These are phyloP conservation scores for Blumeria graminis DNA, from an alignment of 2,329 filamentous ascomycete genomes.

Conservation along the genomic window DNA sequence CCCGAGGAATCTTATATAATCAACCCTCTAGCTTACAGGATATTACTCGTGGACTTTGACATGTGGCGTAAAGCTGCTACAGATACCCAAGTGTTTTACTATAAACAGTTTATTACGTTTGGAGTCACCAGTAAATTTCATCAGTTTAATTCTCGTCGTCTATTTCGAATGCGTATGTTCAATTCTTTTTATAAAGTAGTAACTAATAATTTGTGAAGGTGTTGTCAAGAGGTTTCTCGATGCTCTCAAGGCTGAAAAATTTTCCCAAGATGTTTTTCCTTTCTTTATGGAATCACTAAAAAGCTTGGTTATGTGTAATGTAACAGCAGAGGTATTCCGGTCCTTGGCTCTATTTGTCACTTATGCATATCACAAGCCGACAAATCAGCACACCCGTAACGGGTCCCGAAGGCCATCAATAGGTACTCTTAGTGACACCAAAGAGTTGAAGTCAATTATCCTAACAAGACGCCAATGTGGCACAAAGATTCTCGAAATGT, in stretches of 20 bases:
- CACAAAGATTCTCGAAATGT: conserved; percentile 50
- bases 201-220: conserved; percentile 24
- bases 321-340: conserved; percentile 64
- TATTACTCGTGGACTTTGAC: conserved; percentile 77
- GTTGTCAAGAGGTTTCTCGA: conserved; percentile 80
- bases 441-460: conserved; percentile 17
- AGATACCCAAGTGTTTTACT: conserved; percentile 69
- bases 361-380: conserved; percentile 51
- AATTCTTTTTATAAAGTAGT: conserved; percentile 3
- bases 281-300: conserved; percentile 61
- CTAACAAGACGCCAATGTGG: conserved; percentile 48
- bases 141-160: conserved; percentile 69
- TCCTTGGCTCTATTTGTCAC: conserved; percentile 82
- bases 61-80: conserved; percentile 66
- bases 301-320: conserved; percentile 53
- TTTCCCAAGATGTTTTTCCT: conserved; percentile 46
- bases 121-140: conserved; percentile 76
- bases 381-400: conserved; percentile 25
- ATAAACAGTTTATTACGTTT: conserved; percentile 75
- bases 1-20: conserved; percentile 81
- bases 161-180: conserved; percentile 68
- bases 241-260: conserved; percentile 63
- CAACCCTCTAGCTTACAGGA: conserved; percentile 82
- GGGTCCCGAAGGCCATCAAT: conserved; percentile 24
- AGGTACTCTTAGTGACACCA: conserved; percentile 15